phyloP scores from a whole-genome alignment of 345 rosid genomes.

The Dimocarpus longan region DNA sequence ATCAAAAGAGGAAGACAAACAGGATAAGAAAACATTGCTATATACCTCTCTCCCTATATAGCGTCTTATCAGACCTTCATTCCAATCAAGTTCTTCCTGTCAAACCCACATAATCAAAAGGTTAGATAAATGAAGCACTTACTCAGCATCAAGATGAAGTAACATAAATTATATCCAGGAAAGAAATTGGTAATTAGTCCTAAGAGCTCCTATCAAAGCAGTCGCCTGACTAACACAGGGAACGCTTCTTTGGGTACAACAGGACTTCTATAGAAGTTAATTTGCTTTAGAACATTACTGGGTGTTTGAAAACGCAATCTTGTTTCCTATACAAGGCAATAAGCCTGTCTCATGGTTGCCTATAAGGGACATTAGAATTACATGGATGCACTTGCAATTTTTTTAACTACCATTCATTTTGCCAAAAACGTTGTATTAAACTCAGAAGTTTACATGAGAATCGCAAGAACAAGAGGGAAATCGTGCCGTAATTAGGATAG shows the following conservation, averaged over 20 bases:
- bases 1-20: neutral
- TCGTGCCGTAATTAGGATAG: neutral
- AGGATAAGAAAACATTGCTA: neutral
- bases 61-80: slow-evolving; percentile 59
- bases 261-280: neutral
- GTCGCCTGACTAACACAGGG: neutral
- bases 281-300: neutral
- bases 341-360: neutral
- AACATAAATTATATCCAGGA: neutral
- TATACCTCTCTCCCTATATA: slow-evolving; percentile 88
- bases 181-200: neutral
- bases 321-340: neutral
- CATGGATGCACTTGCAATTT: neutral
- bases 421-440: neutral
- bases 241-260: neutral
- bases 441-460: neutral
- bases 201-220: neutral
- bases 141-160: neutral
- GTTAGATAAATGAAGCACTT: slow-evolving; percentile 7
- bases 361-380: neutral
- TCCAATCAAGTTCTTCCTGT: slow-evolving; percentile 92
- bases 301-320: neutral
- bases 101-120: slow-evolving; percentile 23
- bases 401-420: neutral
- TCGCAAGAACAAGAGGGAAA: neutral